Base-by-base conservation (phyloP, 805 yeast genomes). In the Suhomyces kilbournensis region DNA sequence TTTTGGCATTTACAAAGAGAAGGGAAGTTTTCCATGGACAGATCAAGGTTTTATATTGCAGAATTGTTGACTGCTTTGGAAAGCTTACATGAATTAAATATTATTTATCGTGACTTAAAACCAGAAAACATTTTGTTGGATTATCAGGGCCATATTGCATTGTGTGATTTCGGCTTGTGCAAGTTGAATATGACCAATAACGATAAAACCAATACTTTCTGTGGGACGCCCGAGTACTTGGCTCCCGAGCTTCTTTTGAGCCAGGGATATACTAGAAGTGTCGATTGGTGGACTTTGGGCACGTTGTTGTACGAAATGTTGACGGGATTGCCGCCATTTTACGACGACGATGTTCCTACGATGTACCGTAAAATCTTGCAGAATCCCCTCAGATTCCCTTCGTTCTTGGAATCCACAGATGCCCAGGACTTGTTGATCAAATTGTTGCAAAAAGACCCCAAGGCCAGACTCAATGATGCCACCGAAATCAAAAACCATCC, bases 251-350 rank as follows among this genome's bases (percentile, higher is more conserved):
- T 94, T 60, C 75, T 94, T 47, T 75, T 91, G 61, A 94, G 96
- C 47, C 91, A 89, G 66, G 98, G 98, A 1, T 94, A 94, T 70
- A 91, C 98, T 2, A 85, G 96, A 68, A 87, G 88, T 8, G 98
- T 94, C 20, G 99, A 94, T 70, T 94, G 97, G 93, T 94, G 99
- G 99, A 94, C 99, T 1, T 76, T 94, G 60, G 99, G 99, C 42
- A 92, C 93, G 15, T 76, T 94, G 50, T 75, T 94, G 44, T 94
- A 90, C 67, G 99, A 93, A 66, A 94, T 94, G 99, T 76, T 94
- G 55, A 91, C 97, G 1, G 97, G 98, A 1, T 78, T 94, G 59
- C 99, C 99, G 4, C 99, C 99, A 39, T 94, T 90, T 68, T 94
- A 90, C 67, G 98, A 94, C 66, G 97, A 92, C 65, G 94, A 92